phyloP scores from a whole-genome alignment of 306 rosid species.

The Sindora glabra region DNA sequence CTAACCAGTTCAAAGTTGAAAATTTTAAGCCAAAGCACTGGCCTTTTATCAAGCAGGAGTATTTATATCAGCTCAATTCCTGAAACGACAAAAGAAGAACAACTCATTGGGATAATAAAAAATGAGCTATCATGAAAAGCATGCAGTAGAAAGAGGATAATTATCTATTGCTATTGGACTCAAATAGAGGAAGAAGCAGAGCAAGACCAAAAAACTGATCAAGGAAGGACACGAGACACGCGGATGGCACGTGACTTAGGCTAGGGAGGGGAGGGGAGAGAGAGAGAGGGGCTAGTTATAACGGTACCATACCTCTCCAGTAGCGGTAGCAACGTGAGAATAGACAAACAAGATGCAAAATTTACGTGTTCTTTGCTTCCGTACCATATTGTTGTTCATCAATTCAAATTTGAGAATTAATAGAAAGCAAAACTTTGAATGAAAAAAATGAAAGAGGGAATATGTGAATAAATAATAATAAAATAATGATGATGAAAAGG shows the following conservation, averaged over 20 bases:
- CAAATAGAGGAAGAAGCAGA: not conserved
- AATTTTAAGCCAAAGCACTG: not conserved
- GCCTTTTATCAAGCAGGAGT: not conserved
- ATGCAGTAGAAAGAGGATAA: slow-evolving; percentile 11
- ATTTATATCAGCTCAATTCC: not conserved
- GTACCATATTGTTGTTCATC: not conserved
- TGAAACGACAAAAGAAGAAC: not conserved
- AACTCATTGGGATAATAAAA: not conserved
- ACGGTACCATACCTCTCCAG: not conserved
- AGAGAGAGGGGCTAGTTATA: no score
- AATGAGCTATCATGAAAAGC: not conserved
- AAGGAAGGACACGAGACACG: not conserved
- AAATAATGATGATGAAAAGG: not conserved
- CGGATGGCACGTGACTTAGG: slow-evolving; percentile 1
- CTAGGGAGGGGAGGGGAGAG: no score
- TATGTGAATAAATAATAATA: not conserved
- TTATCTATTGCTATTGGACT: not conserved
- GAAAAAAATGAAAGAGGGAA: not conserved
- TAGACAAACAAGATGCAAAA: slow-evolving; percentile 8
- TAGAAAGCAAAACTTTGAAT: not conserved
- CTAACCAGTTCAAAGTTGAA: no score
- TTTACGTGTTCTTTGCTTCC: slow-evolving; percentile 17
- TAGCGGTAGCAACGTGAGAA: not conserved
- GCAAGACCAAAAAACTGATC: not conserved
- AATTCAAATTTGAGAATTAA: not conserved